Evolutionary conservation across 164 flowering plant species (phyloP), one percentile per base, ranked within the genome.

Genomic region (Nelumbo lutea): DNA sequence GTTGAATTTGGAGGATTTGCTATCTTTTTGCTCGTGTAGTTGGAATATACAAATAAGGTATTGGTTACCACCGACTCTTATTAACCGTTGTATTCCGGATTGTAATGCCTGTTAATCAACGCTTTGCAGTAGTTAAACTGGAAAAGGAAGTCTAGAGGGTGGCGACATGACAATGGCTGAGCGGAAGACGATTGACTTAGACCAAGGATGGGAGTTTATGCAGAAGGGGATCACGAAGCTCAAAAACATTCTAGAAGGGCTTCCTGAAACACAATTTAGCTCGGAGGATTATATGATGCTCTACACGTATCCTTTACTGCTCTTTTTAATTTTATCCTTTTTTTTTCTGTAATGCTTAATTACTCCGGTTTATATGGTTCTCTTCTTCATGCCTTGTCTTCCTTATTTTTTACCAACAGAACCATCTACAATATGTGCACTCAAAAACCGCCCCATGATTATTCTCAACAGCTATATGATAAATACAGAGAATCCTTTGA

Each of bases 371-470:
- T 53, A 4, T 64, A 14, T 67, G 43, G 46, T 51, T 42, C 38
- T 65, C n/a, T 10, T n/a, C 6, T n/a, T 27, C 27, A 27, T 27
- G 27, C 27, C 27, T 27, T 27, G 27, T 27, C 27, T 27, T 62
- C 46, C 46, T 68, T 57, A 40, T 40, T 43, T 43, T 27, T 57
- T 41, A 66, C 48, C 13, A 70, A 59, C 80, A 88, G 96, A 55
- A 88, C 90, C 13, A 84, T 84, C 14, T 87, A 87, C 64, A 83
- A 88, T 71, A 84, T 88, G 90, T 89, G 96, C 48, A 86, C 89
- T 3, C 96, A 88, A 63, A 86, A 85, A 73, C 88, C 89, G 5
- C 91, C 90, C 8, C 87, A 85, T 74, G 89, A 88, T 62, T 85
- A 86, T 75, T 85, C 96, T n/a, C 87, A 86, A 48, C 88, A 88